Evolutionary conservation across 805 yeast species (phyloP), one percentile per base, ranked within the genome.

Genomic region (Ogataea pini): DNA sequence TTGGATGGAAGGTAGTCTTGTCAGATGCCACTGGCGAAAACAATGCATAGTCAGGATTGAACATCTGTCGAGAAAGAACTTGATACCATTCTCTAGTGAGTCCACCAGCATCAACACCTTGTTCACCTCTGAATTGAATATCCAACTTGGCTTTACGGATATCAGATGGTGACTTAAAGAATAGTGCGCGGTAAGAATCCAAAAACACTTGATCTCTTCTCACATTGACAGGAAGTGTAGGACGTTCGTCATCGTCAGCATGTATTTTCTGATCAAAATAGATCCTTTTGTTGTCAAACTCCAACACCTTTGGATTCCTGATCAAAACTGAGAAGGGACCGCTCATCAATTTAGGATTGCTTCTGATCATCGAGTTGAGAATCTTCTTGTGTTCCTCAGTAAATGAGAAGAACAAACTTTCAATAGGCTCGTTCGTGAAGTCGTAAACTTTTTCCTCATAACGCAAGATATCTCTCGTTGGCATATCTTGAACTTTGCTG

Each of bases 41-140:
- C 52, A 94, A 71, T 0, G 96, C 97, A 70, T 90, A 90, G 60
- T 89, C 96, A 0, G 98, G 95, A 63, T 92, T 90, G 70, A 94
- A 89, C 89, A 94, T 91, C 64, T 92, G 97, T 52, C 97, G 76
- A 0, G 97, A 83, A 40, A 94, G 69, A 4, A 91, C 96, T 64
- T 91, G 97, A 61, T 85, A 91, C 99, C 99, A 94, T 65, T 94
- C 99, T 61, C 99, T 76, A 0, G 97, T 88, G 13, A 94, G 84
- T 34, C 99, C 99, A 57, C 99, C 99, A 3, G 96, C 99, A 73
- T 94, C 99, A 42, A 94, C 88, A 57, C 98, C 99, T 46, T 86
- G 86, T 67, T 94, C 99, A 1, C 96, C 96, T 53, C 83, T 83
- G 71, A 94, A 94, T n/a, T 78, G 77, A 36, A 94, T 81, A 43